Evolutionary conservation across 129 eudicot genomes (phyloP).

Genomic region (Escallonia herrerae): DNA sequence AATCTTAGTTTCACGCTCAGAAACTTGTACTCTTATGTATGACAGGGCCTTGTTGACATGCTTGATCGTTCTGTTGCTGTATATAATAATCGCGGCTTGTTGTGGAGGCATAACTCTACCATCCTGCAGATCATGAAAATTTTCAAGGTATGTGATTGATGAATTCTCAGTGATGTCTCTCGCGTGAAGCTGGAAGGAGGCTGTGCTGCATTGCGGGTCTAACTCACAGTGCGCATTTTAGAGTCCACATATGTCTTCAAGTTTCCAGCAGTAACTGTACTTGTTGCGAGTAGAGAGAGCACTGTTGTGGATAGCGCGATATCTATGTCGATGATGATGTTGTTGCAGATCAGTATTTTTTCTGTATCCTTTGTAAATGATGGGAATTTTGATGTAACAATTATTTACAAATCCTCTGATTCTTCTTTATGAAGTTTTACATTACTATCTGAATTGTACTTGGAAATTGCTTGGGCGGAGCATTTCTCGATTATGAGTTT

Average conservation of each 20-base stretch:
- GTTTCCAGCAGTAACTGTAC: neutral
- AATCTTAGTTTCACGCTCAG: neutral
- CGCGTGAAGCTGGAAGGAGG: conserved; percentile 2
- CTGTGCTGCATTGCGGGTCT: neutral
- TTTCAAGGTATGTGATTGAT: conserved; percentile 2
- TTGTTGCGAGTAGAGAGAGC: no score
- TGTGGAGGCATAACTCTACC: conserved; percentile 93
- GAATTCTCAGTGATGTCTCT: neutral
- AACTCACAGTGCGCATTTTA: neutral
- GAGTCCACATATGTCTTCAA: neutral
- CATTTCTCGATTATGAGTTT: no score
- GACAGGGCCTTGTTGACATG: conserved; percentile 86
- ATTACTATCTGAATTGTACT: no score
- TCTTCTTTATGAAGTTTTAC: no score
- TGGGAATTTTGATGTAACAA: no score
- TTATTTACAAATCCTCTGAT: no score
- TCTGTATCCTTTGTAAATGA: no score
- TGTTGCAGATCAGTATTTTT: no score
- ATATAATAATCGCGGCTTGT: conserved; percentile 76
- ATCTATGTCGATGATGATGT: no score
- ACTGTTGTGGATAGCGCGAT: no score
- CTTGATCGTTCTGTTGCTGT: conserved; percentile 69
- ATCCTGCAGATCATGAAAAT: conserved; percentile 69
- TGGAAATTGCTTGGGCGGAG: no score
- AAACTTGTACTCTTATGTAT: neutral